Evolutionary conservation across 345 rosid genomes (phyloP).

Genomic region (Acer campestre): DNA sequence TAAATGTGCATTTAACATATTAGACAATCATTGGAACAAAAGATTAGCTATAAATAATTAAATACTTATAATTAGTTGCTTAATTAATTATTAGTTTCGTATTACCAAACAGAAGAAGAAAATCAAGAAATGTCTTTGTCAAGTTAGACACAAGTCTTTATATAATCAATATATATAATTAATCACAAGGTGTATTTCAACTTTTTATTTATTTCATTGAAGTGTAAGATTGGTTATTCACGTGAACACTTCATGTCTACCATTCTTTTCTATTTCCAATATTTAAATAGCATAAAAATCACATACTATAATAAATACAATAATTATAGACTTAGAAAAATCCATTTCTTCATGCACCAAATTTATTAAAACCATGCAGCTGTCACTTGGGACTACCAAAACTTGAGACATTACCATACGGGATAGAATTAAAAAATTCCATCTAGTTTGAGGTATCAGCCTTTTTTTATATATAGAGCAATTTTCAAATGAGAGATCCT

Average conservation of each 20-base stretch:
- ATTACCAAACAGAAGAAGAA: no score
- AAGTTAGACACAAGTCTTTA: no score
- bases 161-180: not conserved
- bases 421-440: no score
- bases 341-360: not conserved
- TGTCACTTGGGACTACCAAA: not conserved
- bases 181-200: not conserved
- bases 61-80: no score
- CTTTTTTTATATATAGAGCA: no score
- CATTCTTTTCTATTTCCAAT: not conserved
- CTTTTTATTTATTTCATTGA: not conserved
- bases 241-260: conserved; percentile 8
- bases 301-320: not conserved
- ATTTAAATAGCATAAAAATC: not conserved
- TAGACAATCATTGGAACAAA: no score
- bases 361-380: not conserved
- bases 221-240: conserved; percentile 18
- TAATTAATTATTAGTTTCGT: no score
- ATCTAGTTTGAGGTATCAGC: no score
- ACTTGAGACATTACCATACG: not conserved
- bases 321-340: not conserved
- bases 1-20: no score
- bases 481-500: no score
- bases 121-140: no score
- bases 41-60: no score